Evolutionary conservation across 345 rosid species (phyloP), one percentile per base, ranked within the genome.

Genomic region (Ailanthus altissimus): DNA sequence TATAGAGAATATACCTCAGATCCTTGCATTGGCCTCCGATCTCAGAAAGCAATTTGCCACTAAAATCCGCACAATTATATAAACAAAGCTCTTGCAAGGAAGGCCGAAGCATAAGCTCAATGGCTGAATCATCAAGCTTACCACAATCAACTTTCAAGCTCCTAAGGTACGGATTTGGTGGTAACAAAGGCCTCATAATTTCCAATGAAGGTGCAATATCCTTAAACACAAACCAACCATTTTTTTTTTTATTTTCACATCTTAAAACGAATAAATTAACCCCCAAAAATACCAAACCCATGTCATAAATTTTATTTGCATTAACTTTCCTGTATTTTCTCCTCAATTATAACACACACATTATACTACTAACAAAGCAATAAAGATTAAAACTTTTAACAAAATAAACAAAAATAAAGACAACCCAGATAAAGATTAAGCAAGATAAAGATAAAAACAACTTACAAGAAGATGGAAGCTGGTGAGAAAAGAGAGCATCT

Each of bases 111-210:
- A 95, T 66, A 13, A 92, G 58, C 63, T 80, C 80, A 43, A 86
- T 83, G 18, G 93, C 86, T 25, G 90, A 86, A 82, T 93, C 96
- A 59, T 87, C 86, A 61, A 95, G 94, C 26, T 86, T 85, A 64
- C 82, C 83, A 70, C 99, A 95, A 64, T 95, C 93, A 76, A 92
- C 86, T 87, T 93, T 95, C 75, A 95, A 79, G 84, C 92, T 91
- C 72, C 78, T 83, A 67, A 93, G 87, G 61, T 82, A 75, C 40
- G 92, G 92, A 81, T 95, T 95, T 4, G 85, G 90, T 26, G 87
- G 93, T 83, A 94, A 80, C 75, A 94, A 75, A 68, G 93, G 93
- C 75, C 87, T 77, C 56, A 94, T 86, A 75, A 87, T 83, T 67
- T 88, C 93, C 74, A 79, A 63, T 45, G 96, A 62, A 10, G 86